phyloP scores from a whole-genome alignment of 306 rosid genomes.

The Hylodesmum podocarpum region DNA sequence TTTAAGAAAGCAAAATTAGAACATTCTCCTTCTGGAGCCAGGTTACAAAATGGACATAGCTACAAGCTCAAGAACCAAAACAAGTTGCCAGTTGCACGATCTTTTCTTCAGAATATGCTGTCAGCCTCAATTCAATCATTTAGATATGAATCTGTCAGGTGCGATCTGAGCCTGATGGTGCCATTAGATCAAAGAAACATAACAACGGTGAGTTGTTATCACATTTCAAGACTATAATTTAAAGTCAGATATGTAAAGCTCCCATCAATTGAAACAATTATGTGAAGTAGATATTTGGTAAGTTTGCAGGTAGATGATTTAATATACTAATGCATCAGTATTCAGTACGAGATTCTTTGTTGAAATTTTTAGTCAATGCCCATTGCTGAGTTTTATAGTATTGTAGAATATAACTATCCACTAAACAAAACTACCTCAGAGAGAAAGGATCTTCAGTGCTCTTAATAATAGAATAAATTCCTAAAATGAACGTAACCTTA shows the following conservation, averaged over 20 bases:
- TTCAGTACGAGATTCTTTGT: not conserved
- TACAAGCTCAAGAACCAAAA: conserved; percentile 19
- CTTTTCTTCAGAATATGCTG: conserved; percentile 23
- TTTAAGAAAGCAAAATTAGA: conserved; percentile 8
- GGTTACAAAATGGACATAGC: conserved; percentile 22
- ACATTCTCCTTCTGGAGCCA: conserved; percentile 22
- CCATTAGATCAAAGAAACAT: conserved; percentile 27
- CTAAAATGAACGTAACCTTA: not conserved
- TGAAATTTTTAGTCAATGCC: not conserved
- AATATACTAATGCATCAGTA: conserved; percentile 17
- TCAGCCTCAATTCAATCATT: conserved; percentile 38
- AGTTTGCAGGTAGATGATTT: conserved; percentile 17
- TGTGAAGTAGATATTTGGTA: conserved; percentile 10
- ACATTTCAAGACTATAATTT: conserved; percentile 16
- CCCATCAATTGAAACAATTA: conserved; percentile 10
- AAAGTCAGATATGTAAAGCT: conserved; percentile 3
- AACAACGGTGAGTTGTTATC: conserved; percentile 1
- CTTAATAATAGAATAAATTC: not conserved
- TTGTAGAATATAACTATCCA: conserved; percentile 13
- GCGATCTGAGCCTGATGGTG: conserved; percentile 51
- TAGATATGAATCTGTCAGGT: conserved; percentile 31
- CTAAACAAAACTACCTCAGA: not conserved
- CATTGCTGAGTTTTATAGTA: conserved; percentile 1
- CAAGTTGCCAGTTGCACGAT: conserved; percentile 13
- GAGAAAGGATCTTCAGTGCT: conserved; percentile 7